These are phyloP conservation scores for Sanguinoderma infundibulare DNA, from an alignment of 1,284 basidiomycete species.

Conservation along the genomic window DNA sequence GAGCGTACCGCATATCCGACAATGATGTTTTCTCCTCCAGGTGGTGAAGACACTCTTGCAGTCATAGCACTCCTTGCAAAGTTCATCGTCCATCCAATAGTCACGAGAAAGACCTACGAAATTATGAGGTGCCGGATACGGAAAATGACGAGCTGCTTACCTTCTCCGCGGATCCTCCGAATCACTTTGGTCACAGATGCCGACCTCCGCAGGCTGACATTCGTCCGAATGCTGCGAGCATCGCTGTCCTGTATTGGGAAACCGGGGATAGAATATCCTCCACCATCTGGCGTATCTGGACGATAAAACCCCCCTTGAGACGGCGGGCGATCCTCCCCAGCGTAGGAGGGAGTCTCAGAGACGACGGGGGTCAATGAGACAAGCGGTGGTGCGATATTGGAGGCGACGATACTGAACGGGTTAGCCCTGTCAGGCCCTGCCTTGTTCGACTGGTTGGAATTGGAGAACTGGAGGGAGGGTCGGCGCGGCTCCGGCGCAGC, in stretches of 20 bases:
- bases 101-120: slow-evolving; percentile 75
- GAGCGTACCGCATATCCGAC: slow-evolving; percentile 84
- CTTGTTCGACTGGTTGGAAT: slow-evolving; percentile 51
- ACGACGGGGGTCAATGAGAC: slow-evolving; percentile 83
- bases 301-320: slow-evolving; percentile 55
- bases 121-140: slow-evolving; percentile 7
- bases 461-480: slow-evolving; percentile 54
- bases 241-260: slow-evolving; percentile 83
- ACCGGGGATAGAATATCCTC: slow-evolving; percentile 75
- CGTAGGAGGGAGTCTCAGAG: slow-evolving; percentile 72
- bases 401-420: slow-evolving; percentile 54
- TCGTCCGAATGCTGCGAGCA: slow-evolving; percentile 76
- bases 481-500: slow-evolving; percentile 54
- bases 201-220: slow-evolving; percentile 70
- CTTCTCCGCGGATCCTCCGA: slow-evolving; percentile 85
- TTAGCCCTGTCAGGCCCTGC: slow-evolving; percentile 57
- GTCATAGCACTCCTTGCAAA: slow-evolving; percentile 94
- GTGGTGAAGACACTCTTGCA: slow-evolving; percentile 91
- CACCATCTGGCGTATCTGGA: slow-evolving; percentile 64
- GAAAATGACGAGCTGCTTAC: slow-evolving; percentile 35
- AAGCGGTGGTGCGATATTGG: slow-evolving; percentile 74
- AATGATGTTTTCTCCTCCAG: slow-evolving; percentile 94
- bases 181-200: slow-evolving; percentile 90
- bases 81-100: slow-evolving; percentile 98
- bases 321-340: slow-evolving; percentile 62